phyloP scores from a whole-genome alignment of 2,329 filamentous ascomycete species.

The Diaporthe longicolla region DNA sequence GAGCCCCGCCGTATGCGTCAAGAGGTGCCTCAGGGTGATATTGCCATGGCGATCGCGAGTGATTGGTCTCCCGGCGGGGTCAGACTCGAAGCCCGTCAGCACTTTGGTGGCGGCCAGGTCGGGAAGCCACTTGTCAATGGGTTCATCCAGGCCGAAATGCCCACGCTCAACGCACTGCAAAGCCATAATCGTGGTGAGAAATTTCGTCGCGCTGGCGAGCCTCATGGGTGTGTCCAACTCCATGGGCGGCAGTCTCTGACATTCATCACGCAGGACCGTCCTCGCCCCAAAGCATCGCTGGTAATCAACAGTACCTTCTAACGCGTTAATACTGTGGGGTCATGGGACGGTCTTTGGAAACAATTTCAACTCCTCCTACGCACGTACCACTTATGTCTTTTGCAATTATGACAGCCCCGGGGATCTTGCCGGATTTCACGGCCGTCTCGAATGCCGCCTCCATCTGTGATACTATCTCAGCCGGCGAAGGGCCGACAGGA shows the following conservation, averaged over 20 bases:
- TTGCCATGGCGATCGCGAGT: not conserved
- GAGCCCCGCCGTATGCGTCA: constrained; percentile 62
- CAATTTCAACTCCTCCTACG: not conserved
- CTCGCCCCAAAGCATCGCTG: not conserved
- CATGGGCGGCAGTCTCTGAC: not conserved
- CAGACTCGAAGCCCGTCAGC: not conserved
- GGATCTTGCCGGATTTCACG: not conserved
- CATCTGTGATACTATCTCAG: not conserved
- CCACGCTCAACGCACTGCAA: not conserved
- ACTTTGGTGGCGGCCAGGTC: constrained; percentile 2
- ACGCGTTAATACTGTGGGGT: not conserved
- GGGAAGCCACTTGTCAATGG: not conserved
- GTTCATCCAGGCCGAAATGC: not conserved
- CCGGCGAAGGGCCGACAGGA: not conserved
- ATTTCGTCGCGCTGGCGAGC: not conserved
- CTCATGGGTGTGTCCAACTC: constrained; percentile 1
- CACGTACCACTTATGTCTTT: constrained; percentile 3
- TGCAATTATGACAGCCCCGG: constrained; percentile 2
- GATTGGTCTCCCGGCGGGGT: not conserved
- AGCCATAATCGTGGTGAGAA: not conserved
- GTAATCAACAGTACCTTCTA: not conserved
- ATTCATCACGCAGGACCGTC: constrained; percentile 3
- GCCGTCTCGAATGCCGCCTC: not conserved
- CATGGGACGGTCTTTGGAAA: not conserved
- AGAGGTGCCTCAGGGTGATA: constrained; percentile 61